phyloP scores from a whole-genome alignment of 768 basidiomycete species.

The Macrolepiota fuliginosa region DNA sequence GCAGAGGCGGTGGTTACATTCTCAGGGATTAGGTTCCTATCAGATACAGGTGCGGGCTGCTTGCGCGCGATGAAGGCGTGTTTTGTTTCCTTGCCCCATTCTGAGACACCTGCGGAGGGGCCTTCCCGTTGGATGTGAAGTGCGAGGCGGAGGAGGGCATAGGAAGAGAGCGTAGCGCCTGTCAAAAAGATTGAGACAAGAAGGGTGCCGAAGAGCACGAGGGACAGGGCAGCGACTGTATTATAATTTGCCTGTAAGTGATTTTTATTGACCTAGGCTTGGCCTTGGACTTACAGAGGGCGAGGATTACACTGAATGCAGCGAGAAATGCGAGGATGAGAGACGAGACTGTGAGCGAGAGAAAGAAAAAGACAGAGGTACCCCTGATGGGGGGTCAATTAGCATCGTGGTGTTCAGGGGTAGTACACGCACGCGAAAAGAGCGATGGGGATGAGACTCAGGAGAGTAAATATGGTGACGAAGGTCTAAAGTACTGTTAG shows the following conservation, averaged over 20 bases:
- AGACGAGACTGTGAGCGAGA: not conserved
- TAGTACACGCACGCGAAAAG: not conserved
- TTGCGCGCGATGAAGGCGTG: not conserved
- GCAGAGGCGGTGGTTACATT: not conserved
- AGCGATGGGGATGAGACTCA: conserved; percentile 7
- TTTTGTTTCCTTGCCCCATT: conserved; percentile 4
- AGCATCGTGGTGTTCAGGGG: no score
- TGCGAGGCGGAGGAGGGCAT: conserved; percentile 6
- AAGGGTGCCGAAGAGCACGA: conserved; percentile 1
- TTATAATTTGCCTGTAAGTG: not conserved
- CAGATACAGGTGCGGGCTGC: no score
- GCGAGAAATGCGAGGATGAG: not conserved
- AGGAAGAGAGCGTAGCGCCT: conserved; percentile 4
- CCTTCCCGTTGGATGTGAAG: conserved; percentile 7
- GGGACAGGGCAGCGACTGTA: not conserved
- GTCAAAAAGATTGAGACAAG: conserved; percentile 10
- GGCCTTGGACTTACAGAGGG: conserved; percentile 3
- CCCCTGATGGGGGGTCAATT: not conserved
- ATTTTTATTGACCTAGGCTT: no score
- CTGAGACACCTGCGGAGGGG: conserved; percentile 1
- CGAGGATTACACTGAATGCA: not conserved
- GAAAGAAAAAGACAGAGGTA: not conserved
- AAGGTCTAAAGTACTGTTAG: not conserved
- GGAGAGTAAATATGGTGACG: conserved; percentile 8
- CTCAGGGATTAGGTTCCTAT: not conserved